phyloP scores from a whole-genome alignment of 345 rosid species.

The Eucalyptus melliodora region DNA sequence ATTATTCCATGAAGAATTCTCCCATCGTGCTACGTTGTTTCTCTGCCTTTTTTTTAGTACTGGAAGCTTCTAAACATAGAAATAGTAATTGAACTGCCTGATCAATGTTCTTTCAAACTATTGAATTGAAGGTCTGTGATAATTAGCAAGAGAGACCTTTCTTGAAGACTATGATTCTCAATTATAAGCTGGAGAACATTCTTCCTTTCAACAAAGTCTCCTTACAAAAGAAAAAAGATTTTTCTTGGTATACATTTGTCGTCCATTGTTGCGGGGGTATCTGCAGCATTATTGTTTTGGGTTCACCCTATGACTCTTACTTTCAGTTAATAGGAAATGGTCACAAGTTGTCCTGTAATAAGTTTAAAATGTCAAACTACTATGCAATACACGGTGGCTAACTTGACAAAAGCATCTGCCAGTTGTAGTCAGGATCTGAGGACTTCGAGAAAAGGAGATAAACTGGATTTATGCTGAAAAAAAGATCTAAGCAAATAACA shows the following conservation, averaged over 20 bases:
- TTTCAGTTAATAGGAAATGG: neutral
- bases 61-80: neutral
- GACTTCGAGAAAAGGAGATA: neutral
- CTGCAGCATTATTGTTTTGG: neutral
- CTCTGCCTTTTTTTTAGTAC: neutral
- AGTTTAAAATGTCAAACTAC: neutral
- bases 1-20: neutral
- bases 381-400: neutral
- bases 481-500: neutral
- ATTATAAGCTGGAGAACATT: neutral
- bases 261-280: neutral
- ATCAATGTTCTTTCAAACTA: neutral
- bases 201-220: neutral
- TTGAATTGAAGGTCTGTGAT: neutral
- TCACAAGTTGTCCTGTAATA: neutral
- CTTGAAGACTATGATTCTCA: neutral
- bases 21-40: neutral
- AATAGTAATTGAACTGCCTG: neutral
- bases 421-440: neutral
- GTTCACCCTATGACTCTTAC: neutral
- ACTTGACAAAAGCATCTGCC: neutral
- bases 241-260: neutral
- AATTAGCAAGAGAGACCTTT: neutral
- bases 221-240: neutral
- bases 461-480: neutral